phyloP scores from a whole-genome alignment of 2,329 filamentous ascomycete genomes.

The Triangularia setosa region DNA sequence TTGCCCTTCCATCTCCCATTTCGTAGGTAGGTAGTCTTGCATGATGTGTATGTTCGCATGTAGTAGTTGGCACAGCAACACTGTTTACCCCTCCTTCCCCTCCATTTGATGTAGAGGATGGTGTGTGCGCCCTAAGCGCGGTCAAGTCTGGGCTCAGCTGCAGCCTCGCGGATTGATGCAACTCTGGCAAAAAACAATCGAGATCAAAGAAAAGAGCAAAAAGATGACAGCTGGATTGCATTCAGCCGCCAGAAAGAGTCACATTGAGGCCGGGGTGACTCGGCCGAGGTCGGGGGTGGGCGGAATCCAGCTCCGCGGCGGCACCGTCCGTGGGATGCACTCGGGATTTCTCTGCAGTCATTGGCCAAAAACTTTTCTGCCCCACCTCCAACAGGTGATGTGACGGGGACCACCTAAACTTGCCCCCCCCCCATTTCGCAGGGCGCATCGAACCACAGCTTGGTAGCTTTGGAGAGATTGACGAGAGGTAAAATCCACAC shows the following conservation, averaged over 20 bases:
- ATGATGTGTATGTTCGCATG: not conserved
- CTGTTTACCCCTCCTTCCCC: not conserved
- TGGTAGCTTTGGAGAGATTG: not conserved
- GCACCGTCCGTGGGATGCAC: not conserved
- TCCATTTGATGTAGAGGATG: not conserved
- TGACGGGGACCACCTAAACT: too few relatives aligned
- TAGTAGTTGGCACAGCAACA: conserved; percentile 1
- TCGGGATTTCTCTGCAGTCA: not conserved
- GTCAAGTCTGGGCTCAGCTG: not conserved
- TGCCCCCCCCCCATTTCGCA: too few relatives aligned
- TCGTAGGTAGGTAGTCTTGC: too few relatives aligned
- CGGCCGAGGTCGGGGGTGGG: conserved; percentile 17
- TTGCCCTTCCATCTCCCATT: too few relatives aligned
- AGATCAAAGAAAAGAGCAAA: not conserved
- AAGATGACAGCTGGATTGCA: not conserved
- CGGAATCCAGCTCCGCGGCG: conserved; percentile 8
- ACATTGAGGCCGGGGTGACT: conserved; percentile 1
- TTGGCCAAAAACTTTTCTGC: conserved; percentile 8
- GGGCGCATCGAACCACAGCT: not conserved
- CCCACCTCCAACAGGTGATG: not conserved
- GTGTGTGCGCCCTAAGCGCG: not conserved
- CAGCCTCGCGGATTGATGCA: conserved; percentile 7
- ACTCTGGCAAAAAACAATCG: not conserved
- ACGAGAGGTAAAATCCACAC: conserved; percentile 9
- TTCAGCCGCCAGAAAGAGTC: conserved; percentile 4